Evolutionary conservation across 441 rosid species (phyloP), one percentile per base, ranked within the genome.

Genomic region (Pelargonium citronellum): DNA sequence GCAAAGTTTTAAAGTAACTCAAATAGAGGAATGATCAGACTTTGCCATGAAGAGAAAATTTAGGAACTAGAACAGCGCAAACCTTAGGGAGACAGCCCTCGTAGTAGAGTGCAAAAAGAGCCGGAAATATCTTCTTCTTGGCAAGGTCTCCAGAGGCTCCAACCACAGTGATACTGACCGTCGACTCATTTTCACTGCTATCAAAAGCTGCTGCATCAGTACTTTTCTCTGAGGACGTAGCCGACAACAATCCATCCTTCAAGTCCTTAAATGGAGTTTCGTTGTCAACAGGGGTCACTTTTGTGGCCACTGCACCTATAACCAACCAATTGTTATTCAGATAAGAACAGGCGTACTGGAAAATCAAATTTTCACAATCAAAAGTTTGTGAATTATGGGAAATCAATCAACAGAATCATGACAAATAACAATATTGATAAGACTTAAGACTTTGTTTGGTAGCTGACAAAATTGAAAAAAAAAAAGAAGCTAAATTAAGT

Each of bases 121-220:
- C 98, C 47, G 98, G 97, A 80, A 93, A 93, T 77, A 93, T 93
- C 79, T 93, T 93, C 82, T 88, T 90, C 84, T 90, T 87, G 47
- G 97, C 96, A 75, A 94, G 96, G 83, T 93, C 98, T 71, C 98
- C 98, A 69, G 98, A 93, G 49, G 98, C 98, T 76, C 98, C 98
- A 7, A 93, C 95, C 46, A 93, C 91, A 8, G 91, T 86, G 43
- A 93, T 93, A 75, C 95, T 88, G 74, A 93, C 96, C 15, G 95
- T 78, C 19, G 95, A 80, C 71, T 83, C 82, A 19, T 67, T 79
- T 39, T 74, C 72, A 73, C 81, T 79, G 57, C 27, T 15, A 51
- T 81, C 81, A 70, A 79, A 80, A 70, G 71, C 73, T 30, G 76
- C 80, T 64, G 44, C 49, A 66, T 73, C 82, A 63, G 75, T 70